Conservation (phyloP, 495 filamentous ascomycete species). For the Lophium mytilinum region DNA sequence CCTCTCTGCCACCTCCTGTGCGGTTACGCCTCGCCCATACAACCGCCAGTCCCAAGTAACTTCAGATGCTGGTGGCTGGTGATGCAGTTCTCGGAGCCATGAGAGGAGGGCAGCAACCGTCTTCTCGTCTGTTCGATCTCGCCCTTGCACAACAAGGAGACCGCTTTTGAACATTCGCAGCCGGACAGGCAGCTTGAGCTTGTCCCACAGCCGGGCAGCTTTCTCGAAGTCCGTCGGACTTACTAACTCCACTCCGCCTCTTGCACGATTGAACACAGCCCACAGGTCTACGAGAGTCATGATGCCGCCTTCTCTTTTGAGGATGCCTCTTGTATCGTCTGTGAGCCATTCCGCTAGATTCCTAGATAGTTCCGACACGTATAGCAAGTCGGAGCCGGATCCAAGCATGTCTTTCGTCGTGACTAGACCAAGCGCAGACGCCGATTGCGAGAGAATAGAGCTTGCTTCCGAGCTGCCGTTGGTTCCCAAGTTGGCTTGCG, state of each 20-base stretch:
- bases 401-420: slow-evolving; percentile 87
- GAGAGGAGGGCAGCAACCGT: slow-evolving; percentile 66
- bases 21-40: slow-evolving; percentile 80
- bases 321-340: slow-evolving; percentile 73
- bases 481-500: slow-evolving; percentile 49
- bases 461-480: slow-evolving; percentile 57
- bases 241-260: slow-evolving; percentile 89
- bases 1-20: slow-evolving; percentile 76
- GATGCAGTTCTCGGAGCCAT: slow-evolving; percentile 70
- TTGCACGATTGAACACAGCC: slow-evolving; percentile 94
- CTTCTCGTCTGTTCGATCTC: slow-evolving; percentile 84
- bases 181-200: slow-evolving; percentile 76
- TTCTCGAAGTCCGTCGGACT: slow-evolving; percentile 88
- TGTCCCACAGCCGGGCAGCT: slow-evolving; percentile 81
- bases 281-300: slow-evolving; percentile 93
- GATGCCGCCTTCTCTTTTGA: slow-evolving; percentile 81
- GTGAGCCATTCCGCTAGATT: slow-evolving; percentile 91
- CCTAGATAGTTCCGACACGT: slow-evolving; percentile 70
- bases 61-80: slow-evolving; percentile 52
- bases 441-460: slow-evolving; percentile 72
- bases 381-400: slow-evolving; percentile 48
- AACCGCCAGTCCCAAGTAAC: slow-evolving; percentile 64
- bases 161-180: slow-evolving; percentile 85
- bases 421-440: slow-evolving; percentile 74
- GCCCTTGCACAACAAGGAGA: slow-evolving; percentile 81